phyloP scores from a whole-genome alignment of 208 protist species.

The Strigomonas oncopelti region DNA sequence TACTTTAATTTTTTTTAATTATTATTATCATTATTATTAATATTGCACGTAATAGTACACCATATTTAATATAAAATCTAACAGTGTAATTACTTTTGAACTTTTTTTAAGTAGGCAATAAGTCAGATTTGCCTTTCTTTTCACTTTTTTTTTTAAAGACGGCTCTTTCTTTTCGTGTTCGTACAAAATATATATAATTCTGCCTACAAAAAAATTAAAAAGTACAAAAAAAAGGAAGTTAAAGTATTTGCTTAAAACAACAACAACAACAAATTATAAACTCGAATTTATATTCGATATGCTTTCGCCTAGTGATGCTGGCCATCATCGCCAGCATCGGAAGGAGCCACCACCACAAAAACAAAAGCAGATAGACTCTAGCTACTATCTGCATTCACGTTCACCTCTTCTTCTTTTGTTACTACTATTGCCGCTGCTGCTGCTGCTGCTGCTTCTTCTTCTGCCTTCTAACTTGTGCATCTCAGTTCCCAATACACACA shows the following conservation, averaged over 20 bases:
- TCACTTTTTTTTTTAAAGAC: constrained; percentile 12
- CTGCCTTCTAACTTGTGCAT: too few species aligned
- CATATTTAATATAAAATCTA: too few species aligned
- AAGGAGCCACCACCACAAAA: too few species aligned
- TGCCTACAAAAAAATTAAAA: not conserved
- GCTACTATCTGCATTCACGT: too few species aligned
- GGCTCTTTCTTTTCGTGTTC: not conserved
- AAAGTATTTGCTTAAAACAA: too few species aligned
- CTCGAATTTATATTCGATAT: too few species aligned
- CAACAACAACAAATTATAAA: too few species aligned
- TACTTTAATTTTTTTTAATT: not conserved
- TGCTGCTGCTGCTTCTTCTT: not conserved
- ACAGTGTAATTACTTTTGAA: not conserved
- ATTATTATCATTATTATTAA: not conserved
- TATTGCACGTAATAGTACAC: too few species aligned
- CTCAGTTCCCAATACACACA: too few species aligned
- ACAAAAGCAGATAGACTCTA: too few species aligned
- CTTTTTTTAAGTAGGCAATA: too few species aligned
- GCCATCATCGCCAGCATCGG: too few species aligned
- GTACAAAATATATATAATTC: not conserved
- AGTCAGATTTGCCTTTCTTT: constrained; percentile 6
- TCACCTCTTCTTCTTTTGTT: not conserved
- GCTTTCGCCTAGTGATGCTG: constrained; percentile 3
- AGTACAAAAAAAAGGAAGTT: constrained; percentile 6
- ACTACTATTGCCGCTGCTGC: not conserved